Percentiles rank a stretch among this genome's conserved stretches.
Evolutionary conservation across 257 asterid species (phyloP).

Genomic region (Scutellaria barbata): DNA sequence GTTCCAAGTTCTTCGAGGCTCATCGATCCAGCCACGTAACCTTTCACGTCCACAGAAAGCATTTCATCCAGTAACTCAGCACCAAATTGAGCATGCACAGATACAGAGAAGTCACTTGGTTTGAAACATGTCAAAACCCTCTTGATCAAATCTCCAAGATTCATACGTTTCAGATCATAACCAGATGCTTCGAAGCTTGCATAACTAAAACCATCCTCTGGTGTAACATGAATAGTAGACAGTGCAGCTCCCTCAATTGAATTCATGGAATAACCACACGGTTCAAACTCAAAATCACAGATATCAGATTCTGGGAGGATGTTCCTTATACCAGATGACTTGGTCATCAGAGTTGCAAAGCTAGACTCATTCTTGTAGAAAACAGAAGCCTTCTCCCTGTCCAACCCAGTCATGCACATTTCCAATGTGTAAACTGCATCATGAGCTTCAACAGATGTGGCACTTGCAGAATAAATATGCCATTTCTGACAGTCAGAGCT

Average conservation of each 20-base stretch:
- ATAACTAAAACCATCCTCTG: conserved; percentile 86
- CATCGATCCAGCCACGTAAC: conserved; percentile 50
- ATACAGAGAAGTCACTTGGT: conserved; percentile 66
- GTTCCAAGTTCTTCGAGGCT: conserved; percentile 60
- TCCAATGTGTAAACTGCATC: conserved; percentile 68
- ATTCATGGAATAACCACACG: conserved; percentile 91
- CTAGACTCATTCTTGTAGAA: conserved; percentile 62
- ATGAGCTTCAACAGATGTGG: conserved; percentile 42
- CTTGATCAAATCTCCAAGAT: conserved; percentile 50
- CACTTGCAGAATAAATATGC: conserved; percentile 76
- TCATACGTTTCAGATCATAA: conserved; percentile 52
- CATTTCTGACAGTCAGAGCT: conserved; percentile 56
- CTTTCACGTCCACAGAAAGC: conserved; percentile 46
- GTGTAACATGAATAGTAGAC: conserved; percentile 82
- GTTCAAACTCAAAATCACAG: conserved; percentile 84
- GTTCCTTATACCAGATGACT: conserved; percentile 63
- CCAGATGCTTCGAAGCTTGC: conserved; percentile 92
- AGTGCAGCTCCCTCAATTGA: conserved; percentile 72
- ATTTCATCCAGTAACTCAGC: conserved; percentile 43
- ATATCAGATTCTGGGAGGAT: conserved; percentile 70
- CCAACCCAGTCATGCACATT: conserved; percentile 89
- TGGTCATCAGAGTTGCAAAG: conserved; percentile 63
- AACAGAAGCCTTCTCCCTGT: conserved; percentile 69
- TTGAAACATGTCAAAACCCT: conserved; percentile 72
- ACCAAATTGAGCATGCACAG: conserved; percentile 58